A percentile compares a stretch with the other conserved stretches of the same genome.
These are phyloP conservation scores for Ophiostoma perfectum DNA, from an alignment of 2,329 filamentous ascomycete genomes.

Conservation along the genomic window DNA sequence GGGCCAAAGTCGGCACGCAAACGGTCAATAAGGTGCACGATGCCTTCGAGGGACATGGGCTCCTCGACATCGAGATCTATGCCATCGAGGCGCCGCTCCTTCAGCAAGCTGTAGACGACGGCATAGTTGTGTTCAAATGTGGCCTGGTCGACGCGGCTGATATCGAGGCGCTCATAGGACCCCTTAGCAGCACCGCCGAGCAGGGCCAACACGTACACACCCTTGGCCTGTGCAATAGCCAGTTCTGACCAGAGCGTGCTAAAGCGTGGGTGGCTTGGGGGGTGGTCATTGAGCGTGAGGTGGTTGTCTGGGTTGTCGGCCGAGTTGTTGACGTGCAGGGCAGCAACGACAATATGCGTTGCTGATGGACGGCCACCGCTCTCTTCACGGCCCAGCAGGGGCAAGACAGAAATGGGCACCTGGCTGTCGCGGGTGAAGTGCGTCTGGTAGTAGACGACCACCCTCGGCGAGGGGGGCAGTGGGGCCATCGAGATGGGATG, in stretches of 20 bases:
- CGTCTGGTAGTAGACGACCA: constrained; percentile 40
- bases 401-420: constrained; percentile 38
- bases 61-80: constrained; percentile 74
- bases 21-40: constrained; percentile 59
- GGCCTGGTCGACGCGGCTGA: constrained; percentile 35
- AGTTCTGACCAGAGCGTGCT: constrained; percentile 66
- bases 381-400: constrained; percentile 32
- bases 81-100: constrained; percentile 54
- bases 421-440: constrained; percentile 37
- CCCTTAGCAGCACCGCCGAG: constrained; percentile 73
- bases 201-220: constrained; percentile 74
- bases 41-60: constrained; percentile 57
- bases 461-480: constrained; percentile 32
- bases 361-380: constrained; percentile 25
- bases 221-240: constrained; percentile 59
- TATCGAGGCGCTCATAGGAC: constrained; percentile 55
- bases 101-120: constrained; percentile 58
- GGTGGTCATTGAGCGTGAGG: constrained; percentile 70
- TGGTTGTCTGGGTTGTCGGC: constrained; percentile 12
- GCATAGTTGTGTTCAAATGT: constrained; percentile 65
- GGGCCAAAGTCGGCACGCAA: constrained; percentile 61
- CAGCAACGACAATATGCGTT: constrained; percentile 74
- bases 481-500: constrained; percentile 20
- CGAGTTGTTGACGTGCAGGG: constrained; percentile 67
- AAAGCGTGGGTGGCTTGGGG: constrained; percentile 57